These are phyloP conservation scores for Candida manassasensis DNA, from an alignment of 805 yeast genomes.

Conservation along the genomic window DNA sequence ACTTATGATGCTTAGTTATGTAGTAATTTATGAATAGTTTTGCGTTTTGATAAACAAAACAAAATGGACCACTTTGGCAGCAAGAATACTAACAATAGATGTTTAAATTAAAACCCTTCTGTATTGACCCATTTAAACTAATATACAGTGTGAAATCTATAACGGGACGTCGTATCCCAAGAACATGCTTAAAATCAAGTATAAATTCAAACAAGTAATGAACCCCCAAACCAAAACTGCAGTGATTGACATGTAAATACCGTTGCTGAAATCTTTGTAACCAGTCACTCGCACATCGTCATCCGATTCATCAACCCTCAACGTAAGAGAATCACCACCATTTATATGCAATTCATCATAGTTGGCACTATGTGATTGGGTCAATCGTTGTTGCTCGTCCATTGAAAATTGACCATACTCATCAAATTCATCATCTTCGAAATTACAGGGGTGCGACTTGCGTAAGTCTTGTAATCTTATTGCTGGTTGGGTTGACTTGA, in stretches of 20 bases:
- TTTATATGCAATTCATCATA: slow-evolving; percentile 3
- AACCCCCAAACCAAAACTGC: slow-evolving; percentile 66
- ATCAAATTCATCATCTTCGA: slow-evolving; percentile 26
- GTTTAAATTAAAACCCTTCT: background rate
- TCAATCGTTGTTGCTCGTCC: slow-evolving; percentile 17
- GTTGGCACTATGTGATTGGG: slow-evolving; percentile 1
- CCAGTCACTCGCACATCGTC: slow-evolving; percentile 25
- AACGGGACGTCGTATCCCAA: slow-evolving; percentile 27
- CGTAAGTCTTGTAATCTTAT: slow-evolving; percentile 36
- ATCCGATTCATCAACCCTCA: slow-evolving; percentile 6
- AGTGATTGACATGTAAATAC: slow-evolving; percentile 44
- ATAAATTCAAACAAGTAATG: slow-evolving; percentile 67
- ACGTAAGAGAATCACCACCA: slow-evolving; percentile 7
- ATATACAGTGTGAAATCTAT: slow-evolving; percentile 8
- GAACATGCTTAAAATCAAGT: slow-evolving; percentile 45
- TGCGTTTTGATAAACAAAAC: background rate
- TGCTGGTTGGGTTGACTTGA: slow-evolving; percentile 34
- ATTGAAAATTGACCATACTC: slow-evolving; percentile 1
- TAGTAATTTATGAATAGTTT: background rate
- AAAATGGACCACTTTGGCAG: background rate
- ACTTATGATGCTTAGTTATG: slow-evolving; percentile 77
- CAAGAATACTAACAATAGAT: background rate
- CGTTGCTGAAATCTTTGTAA: slow-evolving; percentile 67
- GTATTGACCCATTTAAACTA: slow-evolving; percentile 5
- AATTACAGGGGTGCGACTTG: slow-evolving; percentile 39